A percentile compares a stretch with the other conserved stretches of the same genome.
phyloP scores from a whole-genome alignment of 2,329 filamentous ascomycete species.

The Coniella vitis region DNA sequence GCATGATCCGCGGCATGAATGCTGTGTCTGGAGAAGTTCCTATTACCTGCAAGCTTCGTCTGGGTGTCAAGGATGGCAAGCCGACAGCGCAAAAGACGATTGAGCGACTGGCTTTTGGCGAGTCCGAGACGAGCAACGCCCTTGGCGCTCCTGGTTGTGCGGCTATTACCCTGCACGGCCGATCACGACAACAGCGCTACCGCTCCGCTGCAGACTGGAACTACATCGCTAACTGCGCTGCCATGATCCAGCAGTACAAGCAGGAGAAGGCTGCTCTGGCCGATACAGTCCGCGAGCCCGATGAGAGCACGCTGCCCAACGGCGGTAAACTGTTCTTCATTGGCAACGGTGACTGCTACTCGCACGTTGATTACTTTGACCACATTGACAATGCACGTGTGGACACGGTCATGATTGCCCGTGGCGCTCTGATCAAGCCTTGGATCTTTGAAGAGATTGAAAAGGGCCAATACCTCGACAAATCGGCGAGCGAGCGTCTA shows the following conservation, averaged over 20 bases:
- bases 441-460: constrained; percentile 98
- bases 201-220: constrained; percentile 87
- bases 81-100: constrained; percentile 77
- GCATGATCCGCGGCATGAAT: constrained; percentile 95
- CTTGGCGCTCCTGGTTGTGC: constrained; percentile 77
- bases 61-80: constrained; percentile 72
- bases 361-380: constrained; percentile 77
- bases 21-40: constrained; percentile 83
- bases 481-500: constrained; percentile 81
- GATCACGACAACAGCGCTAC: constrained; percentile 91
- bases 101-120: constrained; percentile 75
- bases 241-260: constrained; percentile 75
- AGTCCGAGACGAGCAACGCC: constrained; percentile 61
- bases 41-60: constrained; percentile 91
- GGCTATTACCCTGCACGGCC: constrained; percentile 91
- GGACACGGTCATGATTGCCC: constrained; percentile 95
- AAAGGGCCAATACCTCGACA: constrained; percentile 88
- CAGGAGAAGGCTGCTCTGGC: constrained; percentile 55
- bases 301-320: constrained; percentile 65
- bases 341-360: constrained; percentile 95
- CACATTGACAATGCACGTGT: constrained; percentile 73
- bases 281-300: constrained; percentile 74
- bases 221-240: constrained; percentile 87
- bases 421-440: constrained; percentile 91
- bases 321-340: constrained; percentile 78